Percentiles rank a stretch among this genome's conserved stretches.
phyloP scores from a whole-genome alignment of 805 yeast species.

The Cephaloascus fragrans region DNA sequence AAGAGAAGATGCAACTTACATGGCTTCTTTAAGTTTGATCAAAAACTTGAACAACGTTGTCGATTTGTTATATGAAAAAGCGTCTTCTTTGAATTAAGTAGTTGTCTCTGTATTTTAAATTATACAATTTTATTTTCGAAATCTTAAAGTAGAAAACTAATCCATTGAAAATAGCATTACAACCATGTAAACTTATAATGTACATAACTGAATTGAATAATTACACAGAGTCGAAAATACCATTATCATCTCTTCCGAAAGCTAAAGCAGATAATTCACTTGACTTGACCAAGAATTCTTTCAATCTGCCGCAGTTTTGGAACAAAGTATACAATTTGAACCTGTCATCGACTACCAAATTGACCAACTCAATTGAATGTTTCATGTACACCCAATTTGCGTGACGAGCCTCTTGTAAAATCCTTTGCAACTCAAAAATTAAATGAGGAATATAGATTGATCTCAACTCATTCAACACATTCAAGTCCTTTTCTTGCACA shows the following conservation, averaged over 20 bases:
- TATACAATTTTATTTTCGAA: no score
- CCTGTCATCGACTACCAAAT: conserved; percentile 58
- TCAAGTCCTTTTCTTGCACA: conserved; percentile 18
- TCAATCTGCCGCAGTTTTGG: conserved; percentile 41
- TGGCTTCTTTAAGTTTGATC: conserved; percentile 76
- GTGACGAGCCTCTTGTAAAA: conserved; percentile 32
- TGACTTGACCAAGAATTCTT: conserved; percentile 40
- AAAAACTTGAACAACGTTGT: conserved; percentile 83
- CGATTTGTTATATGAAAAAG: conserved; percentile 88
- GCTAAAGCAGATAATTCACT: conserved; percentile 52
- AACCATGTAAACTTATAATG: no score
- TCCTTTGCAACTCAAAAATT: conserved; percentile 55
- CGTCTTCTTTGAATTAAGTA: conserved; percentile 62
- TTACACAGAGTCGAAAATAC: conserved; percentile 20
- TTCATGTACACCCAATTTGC: conserved; percentile 34
- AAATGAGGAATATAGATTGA: conserved; percentile 64
- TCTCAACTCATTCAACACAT: conserved; percentile 44
- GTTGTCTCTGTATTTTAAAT: no score
- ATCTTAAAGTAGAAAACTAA: no score
- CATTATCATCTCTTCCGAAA: conserved; percentile 30
- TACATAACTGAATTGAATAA: no score
- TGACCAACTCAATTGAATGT: conserved; percentile 51
- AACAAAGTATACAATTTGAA: conserved; percentile 55
- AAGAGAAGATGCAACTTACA: conserved; percentile 78
- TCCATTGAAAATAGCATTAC: no score